Evolutionary conservation across 371 early-diverging fungal genomes (phyloP).

Genomic region (Mortierella sp.): DNA sequence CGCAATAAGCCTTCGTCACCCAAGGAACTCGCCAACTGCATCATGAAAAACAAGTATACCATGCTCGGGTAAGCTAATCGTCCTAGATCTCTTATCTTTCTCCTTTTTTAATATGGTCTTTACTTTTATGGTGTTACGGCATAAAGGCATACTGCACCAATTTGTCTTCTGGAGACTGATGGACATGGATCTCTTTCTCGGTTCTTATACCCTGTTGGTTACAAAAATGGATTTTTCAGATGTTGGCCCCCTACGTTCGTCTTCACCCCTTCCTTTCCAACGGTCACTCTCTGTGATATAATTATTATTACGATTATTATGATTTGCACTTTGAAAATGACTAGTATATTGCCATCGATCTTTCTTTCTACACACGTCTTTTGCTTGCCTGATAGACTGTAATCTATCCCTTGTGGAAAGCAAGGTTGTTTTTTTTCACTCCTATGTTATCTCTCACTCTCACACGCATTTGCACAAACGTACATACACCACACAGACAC

Average conservation of each 20-base stretch:
- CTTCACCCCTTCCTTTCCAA: not conserved
- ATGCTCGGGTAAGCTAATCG: conserved; percentile 72
- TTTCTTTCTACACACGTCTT: not conserved
- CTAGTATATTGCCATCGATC: conserved; percentile 1
- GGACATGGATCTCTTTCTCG: not conserved
- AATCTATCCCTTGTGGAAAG: not conserved
- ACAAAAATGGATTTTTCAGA: not conserved
- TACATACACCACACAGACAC: not conserved
- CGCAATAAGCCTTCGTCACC: conserved; percentile 86
- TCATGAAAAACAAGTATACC: conserved; percentile 81
- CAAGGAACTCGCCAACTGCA: conserved; percentile 81
- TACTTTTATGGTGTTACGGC: not conserved
- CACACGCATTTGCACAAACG: not conserved
- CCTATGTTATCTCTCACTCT: not conserved
- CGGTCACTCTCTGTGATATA: not conserved
- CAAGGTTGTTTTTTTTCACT: no score
- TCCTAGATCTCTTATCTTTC: conserved; percentile 1
- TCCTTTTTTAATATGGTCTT: not conserved
- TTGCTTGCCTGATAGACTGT: not conserved
- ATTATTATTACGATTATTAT: not conserved
- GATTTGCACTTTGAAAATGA: not conserved
- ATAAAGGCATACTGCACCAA: not conserved
- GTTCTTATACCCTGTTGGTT: not conserved
- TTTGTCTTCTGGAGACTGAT: no score
- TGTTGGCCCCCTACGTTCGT: not conserved